Evolutionary conservation across 305 asterid genomes (phyloP), one percentile per base, ranked within the genome.

Genomic region (Solanum chacoense): DNA sequence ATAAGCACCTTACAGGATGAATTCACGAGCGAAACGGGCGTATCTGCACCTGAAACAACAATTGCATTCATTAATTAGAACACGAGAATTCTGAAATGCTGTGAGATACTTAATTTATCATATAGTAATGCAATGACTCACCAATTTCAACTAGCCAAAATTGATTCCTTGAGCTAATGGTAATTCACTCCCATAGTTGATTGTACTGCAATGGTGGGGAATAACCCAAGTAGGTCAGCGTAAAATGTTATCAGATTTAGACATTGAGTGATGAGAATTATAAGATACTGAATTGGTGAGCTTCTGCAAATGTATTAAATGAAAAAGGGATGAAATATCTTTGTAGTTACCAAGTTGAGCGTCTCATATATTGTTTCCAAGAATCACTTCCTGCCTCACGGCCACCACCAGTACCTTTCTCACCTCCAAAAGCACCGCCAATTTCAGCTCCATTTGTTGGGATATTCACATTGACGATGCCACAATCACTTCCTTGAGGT

Each of bases 381-480:
- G 99, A 97, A 91, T 97, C 99, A 69, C 99, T 97, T 87, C 99
- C 99, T 24, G 99, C 99, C 92, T 97, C 99, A 79, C 99, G 96
- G 71, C 99, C 99, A 67, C 99, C 99, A 40, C 98, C 98, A 1
- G 99, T 97, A 59, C 98, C 99, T 87, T 97, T 97, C 92, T 97
- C 99, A 31, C 99, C 99, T 7, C 99, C 99, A 93, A 96, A 97
- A 89, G 99, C 99, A 36, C 99, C 99, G 6, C 99, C 99, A 59
- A 97, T 97, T 88, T 97, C 99, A 84, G 99, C 99, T 65, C 98
- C 99, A 55, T 97, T 97, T 36, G 99, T 97, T n/a, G 99, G 99
- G 88, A 97, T 95, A 81, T 97, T 97, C 4, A 93, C 98, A 79
- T 97, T 97, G 38, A 97, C 99, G 22, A 97, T 97, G 29, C 99